These are phyloP conservation scores for Nigrograna mackinnonii DNA, from an alignment of 2,329 filamentous ascomycete species.

Conservation along the genomic window DNA sequence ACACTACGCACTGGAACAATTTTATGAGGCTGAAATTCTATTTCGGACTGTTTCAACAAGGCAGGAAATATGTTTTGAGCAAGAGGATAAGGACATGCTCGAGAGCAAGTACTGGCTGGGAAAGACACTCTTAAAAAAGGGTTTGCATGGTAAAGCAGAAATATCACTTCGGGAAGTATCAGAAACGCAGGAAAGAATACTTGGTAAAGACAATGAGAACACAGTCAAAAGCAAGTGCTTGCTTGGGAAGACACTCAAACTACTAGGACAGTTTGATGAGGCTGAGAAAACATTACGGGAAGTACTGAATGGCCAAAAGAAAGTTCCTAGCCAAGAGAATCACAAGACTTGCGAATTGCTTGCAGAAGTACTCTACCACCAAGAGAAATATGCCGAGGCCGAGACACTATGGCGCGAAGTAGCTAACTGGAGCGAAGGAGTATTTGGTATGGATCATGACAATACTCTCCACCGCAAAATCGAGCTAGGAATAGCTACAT, in stretches of 20 bases:
- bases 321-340: too few relatives aligned
- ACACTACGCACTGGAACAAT: constrained; percentile 6
- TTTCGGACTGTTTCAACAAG: not conserved
- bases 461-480: constrained; percentile 6
- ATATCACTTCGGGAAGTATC: not conserved
- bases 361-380: constrained; percentile 1
- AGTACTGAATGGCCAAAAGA: too few relatives aligned
- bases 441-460: constrained; percentile 1
- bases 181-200: not conserved
- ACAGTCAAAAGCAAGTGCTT: constrained; percentile 1
- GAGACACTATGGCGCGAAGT: constrained; percentile 1
- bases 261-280: too few relatives aligned
- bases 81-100: constrained; percentile 1
- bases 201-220: constrained; percentile 4
- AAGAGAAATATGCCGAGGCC: constrained; percentile 4
- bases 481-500: constrained; percentile 5
- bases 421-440: not conserved
- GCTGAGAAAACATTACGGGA: too few relatives aligned
- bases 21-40: constrained; percentile 5
- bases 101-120: constrained; percentile 5
- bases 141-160: constrained; percentile 2
- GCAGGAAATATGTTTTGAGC: constrained; percentile 1
- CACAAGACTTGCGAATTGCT: too few relatives aligned
- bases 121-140: not conserved
- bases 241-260: too few relatives aligned